Percentiles rank a stretch among this genome's conserved stretches.
These are phyloP conservation scores for Clonostachys chloroleuca DNA, from an alignment of 2,329 filamentous ascomycete genomes.

Conservation along the genomic window DNA sequence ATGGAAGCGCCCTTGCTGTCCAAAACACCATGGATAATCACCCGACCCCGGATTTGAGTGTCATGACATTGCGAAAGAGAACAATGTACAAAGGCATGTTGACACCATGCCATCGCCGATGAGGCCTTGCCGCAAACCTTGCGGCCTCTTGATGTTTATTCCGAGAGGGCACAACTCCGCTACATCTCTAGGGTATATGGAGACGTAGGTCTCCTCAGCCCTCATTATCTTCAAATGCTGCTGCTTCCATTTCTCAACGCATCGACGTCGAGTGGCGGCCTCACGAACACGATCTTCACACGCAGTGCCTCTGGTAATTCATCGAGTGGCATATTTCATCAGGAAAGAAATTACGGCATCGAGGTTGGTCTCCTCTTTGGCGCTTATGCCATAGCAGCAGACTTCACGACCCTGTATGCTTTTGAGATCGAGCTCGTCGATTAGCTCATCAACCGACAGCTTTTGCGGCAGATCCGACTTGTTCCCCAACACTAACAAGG, in stretches of 20 bases:
- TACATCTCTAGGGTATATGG: too few species aligned
- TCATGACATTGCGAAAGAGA: too few species aligned
- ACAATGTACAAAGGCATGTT: not conserved
- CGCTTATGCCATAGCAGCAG: constrained; percentile 97
- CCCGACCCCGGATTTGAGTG: too few species aligned
- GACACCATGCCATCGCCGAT: not conserved
- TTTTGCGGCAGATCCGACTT: constrained; percentile 94
- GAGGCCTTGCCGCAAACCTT: constrained; percentile 3
- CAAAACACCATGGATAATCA: not conserved
- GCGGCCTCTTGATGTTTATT: constrained; percentile 2
- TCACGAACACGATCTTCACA: not conserved
- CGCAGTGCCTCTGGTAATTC: constrained; percentile 16
- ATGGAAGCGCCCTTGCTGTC: not conserved
- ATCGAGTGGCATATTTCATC: constrained; percentile 81
- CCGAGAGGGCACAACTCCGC: too few species aligned
- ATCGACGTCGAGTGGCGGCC: too few species aligned
- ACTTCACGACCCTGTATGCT: constrained; percentile 88
- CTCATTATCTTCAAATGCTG: too few species aligned
- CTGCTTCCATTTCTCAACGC: too few species aligned
- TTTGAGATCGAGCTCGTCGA: constrained; percentile 87
- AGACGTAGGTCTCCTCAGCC: too few species aligned
- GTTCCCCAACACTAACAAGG: constrained; percentile 90
- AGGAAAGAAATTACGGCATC: constrained; percentile 96
- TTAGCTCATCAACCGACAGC: constrained; percentile 89
- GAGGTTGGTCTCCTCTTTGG: constrained; percentile 97